Conservation (phyloP, 176 grass and related monocot genomes). For the Ampelocalamus luodianensis region DNA sequence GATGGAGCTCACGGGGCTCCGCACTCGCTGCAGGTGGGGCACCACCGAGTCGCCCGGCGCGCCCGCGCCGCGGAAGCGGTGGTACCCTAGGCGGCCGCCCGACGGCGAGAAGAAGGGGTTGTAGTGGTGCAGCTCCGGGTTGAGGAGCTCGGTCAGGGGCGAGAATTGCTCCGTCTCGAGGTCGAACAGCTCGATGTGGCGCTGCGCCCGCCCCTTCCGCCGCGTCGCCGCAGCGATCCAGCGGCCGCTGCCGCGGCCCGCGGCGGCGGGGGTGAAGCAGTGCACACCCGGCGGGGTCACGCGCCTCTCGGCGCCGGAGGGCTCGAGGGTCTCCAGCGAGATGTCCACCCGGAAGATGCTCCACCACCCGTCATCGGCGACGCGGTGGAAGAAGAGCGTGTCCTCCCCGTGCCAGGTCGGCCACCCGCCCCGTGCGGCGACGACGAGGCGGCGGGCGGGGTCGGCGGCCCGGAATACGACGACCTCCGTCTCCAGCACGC, state of each 20-base stretch:
- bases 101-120: constrained; percentile 85
- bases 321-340: constrained; percentile 50
- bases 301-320: constrained; percentile 38
- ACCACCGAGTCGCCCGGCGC: constrained; percentile 48
- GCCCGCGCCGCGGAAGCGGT: constrained; percentile 81
- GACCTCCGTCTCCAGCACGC: constrained; percentile 72
- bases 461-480: constrained; percentile 63
- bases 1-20: constrained; percentile 57
- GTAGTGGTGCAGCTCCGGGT: constrained; percentile 78
- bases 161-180: constrained; percentile 64
- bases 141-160: constrained; percentile 61
- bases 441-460: constrained; percentile 52
- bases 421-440: constrained; percentile 60
- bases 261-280: constrained; percentile 79
- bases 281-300: constrained; percentile 80
- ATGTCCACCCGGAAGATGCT: constrained; percentile 73
- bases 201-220: constrained; percentile 58
- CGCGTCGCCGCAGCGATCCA: constrained; percentile 76
- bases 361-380: constrained; percentile 93
- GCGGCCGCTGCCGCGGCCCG: constrained; percentile 26
- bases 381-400: constrained; percentile 77
- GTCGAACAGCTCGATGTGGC: constrained; percentile 88
- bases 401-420: constrained; percentile 73
- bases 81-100: constrained; percentile 66
- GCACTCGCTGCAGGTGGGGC: constrained; percentile 70